Percentiles rank a stretch among this genome's conserved stretches.
These are phyloP conservation scores for Kodamaea nitidulidarum DNA, from an alignment of 805 yeast genomes.

Conservation along the genomic window DNA sequence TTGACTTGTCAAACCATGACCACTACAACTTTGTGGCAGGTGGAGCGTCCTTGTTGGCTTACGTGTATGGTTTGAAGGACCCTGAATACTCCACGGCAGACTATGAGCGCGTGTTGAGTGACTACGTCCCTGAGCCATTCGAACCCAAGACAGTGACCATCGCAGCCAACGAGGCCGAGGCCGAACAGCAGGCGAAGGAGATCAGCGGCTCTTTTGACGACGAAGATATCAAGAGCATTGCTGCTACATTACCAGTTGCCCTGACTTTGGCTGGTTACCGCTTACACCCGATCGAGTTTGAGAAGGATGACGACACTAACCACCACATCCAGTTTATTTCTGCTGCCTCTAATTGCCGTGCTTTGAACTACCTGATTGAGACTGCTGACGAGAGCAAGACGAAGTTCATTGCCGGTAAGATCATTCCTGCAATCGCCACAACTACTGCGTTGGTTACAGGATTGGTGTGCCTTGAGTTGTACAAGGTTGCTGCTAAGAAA, in stretches of 20 bases:
- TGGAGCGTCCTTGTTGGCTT: conserved; percentile 90
- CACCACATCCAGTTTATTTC: conserved; percentile 95
- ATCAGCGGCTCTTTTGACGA: conserved; percentile 45
- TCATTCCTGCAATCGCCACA: conserved; percentile 98
- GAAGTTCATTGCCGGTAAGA: conserved; percentile 96
- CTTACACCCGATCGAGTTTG: conserved; percentile 87
- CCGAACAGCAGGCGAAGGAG: conserved; percentile 67
- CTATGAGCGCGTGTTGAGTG: conserved; percentile 53
- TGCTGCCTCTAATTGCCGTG: conserved; percentile 95
- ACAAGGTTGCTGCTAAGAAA: conserved; percentile 79
- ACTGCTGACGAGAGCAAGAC: conserved; percentile 87
- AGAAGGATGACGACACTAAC: conserved; percentile 95
- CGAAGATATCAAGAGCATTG: conserved; percentile 63
- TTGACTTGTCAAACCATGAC: conserved; percentile 70
- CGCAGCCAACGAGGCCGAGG: conserved; percentile 82
- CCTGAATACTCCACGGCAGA: conserved; percentile 50
- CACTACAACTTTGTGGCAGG: conserved; percentile 82
- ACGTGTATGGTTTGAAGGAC: conserved; percentile 83
- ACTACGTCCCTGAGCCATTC: conserved; percentile 49
- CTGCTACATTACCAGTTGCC: conserved; percentile 82
- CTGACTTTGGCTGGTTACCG: conserved; percentile 85
- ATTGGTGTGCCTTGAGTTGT: conserved; percentile 82
- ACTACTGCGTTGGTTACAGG: conserved; percentile 99
- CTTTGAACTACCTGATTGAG: conserved; percentile 84
- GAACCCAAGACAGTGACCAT: conserved; percentile 75